phyloP scores from a whole-genome alignment of 129 eudicot genomes.

The Oenanthe sinensis region DNA sequence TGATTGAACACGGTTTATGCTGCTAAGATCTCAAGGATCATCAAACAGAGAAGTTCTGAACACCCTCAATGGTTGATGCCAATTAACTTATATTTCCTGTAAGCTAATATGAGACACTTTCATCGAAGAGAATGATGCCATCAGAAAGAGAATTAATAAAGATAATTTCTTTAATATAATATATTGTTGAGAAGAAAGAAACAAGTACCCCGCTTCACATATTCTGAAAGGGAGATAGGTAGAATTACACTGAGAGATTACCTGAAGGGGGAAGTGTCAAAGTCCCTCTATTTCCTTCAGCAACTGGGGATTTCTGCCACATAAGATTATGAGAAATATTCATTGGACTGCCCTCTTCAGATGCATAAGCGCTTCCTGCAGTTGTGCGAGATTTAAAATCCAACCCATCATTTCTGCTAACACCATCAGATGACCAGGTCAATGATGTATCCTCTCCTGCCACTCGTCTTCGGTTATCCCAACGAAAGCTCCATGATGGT shows the following conservation, averaged over 20 bases:
- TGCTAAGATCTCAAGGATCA: neutral
- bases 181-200: neutral
- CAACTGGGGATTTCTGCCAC: conserved; percentile 66
- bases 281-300: conserved; percentile 35
- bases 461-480: conserved; percentile 95
- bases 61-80: neutral
- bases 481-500: conserved; percentile 94
- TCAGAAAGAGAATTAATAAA: neutral
- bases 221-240: neutral
- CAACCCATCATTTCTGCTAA: conserved; percentile 38
- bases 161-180: neutral
- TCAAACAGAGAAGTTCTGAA: neutral
- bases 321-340: conserved; percentile 50
- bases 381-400: conserved; percentile 68
- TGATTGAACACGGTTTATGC: neutral
- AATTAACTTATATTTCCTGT: neutral
- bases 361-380: conserved; percentile 55
- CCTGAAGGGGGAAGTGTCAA: conserved; percentile 31
- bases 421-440: conserved; percentile 53
- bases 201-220: neutral
- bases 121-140: neutral
- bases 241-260: conserved; percentile 1
- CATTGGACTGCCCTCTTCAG: conserved; percentile 93
- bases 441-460: conserved; percentile 88
- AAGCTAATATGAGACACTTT: neutral